phyloP scores from a whole-genome alignment of 371 early-diverging fungal species.

The Gilbertella persicaria region DNA sequence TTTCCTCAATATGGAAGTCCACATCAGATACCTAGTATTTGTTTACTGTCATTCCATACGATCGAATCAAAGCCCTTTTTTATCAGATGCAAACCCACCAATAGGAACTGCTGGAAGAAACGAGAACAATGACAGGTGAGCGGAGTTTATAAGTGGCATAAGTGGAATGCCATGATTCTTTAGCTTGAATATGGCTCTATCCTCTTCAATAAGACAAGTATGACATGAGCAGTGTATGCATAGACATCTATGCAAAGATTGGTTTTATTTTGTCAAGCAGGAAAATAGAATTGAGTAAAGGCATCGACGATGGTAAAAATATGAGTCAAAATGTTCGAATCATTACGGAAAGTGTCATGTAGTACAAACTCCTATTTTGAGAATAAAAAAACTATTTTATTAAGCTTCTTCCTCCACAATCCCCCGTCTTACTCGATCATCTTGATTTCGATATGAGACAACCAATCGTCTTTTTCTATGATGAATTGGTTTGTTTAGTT shows the following conservation, averaged over 20 bases:
- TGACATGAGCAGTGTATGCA: no score
- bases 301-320: background rate
- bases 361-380: background rate
- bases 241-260: no score
- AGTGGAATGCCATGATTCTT: background rate
- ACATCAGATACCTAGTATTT: no score
- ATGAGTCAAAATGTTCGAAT: background rate
- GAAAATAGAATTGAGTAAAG: no score
- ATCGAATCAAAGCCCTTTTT: no score
- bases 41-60: no score
- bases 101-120: background rate
- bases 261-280: background rate
- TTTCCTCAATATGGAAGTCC: no score
- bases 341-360: background rate
- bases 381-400: background rate
- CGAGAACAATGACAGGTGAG: background rate
- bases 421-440: background rate
- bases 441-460: background rate
- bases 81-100: no score
- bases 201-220: no score
- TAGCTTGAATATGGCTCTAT: background rate
- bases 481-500: background rate
- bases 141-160: no score
- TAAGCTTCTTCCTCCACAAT: background rate
- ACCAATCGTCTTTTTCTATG: background rate